A percentile compares a stretch with the other conserved stretches of the same genome.
phyloP scores from a whole-genome alignment of 202 grass and related monocot species.

The Schoenoplectus tabernaemontani region DNA sequence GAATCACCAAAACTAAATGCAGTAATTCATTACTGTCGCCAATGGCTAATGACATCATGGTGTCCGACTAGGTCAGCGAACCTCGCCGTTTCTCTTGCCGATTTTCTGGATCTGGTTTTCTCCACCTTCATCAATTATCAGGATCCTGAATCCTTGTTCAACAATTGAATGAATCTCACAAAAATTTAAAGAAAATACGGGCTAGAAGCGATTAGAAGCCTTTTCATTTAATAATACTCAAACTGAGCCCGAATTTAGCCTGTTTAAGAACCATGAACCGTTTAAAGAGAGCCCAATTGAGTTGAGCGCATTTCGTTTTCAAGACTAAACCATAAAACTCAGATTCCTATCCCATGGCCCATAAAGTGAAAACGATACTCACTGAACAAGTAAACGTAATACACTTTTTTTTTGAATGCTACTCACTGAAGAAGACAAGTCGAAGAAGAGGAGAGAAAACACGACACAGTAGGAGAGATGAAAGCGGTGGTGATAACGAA shows the following conservation, averaged over 20 bases:
- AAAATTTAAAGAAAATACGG: no score
- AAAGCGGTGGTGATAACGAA: slow-evolving; percentile 60
- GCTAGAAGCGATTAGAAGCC: background rate
- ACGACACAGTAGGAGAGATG: slow-evolving; percentile 19
- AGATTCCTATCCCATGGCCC: background rate
- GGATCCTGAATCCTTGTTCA: background rate
- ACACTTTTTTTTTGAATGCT: no score
- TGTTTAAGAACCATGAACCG: background rate
- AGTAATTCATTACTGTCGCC: background rate
- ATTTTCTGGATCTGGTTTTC: slow-evolving; percentile 12
- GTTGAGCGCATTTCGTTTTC: background rate
- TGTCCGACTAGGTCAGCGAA: slow-evolving; percentile 6
- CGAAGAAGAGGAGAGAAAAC: background rate
- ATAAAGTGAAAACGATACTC: background rate
- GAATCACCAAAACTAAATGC: no score
- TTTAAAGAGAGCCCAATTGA: background rate
- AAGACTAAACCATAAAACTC: background rate
- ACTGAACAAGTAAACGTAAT: background rate
- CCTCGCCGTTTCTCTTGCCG: slow-evolving; percentile 22
- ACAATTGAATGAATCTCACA: background rate
- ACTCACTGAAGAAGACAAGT: background rate
- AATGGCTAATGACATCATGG: slow-evolving; percentile 1
- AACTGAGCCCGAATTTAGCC: background rate
- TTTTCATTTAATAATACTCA: background rate
- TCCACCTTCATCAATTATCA: background rate